Percentiles rank a stretch among this genome's conserved stretches.
Conservation (phyloP, 208 protist genomes). For the Leptomonas pyrrhocoris region DNA sequence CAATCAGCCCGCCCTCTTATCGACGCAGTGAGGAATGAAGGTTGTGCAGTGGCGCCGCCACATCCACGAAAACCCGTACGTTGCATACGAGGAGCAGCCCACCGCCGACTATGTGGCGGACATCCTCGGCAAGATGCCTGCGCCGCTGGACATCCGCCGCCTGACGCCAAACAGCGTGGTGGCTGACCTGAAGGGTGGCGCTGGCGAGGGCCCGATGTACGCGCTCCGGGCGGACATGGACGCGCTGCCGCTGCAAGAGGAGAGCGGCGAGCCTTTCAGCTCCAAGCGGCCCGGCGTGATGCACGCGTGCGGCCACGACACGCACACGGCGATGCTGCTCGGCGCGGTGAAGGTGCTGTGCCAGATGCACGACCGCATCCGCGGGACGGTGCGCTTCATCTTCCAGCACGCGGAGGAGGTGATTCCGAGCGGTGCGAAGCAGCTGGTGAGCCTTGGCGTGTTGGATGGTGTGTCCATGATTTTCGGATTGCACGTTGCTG, state of each 20-base stretch:
- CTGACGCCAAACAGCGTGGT: constrained; percentile 61
- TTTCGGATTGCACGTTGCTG: constrained; percentile 57
- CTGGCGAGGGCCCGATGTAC: constrained; percentile 52
- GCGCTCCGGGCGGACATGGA: too few relatives aligned
- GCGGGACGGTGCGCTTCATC: constrained; percentile 71
- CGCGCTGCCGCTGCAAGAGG: too few relatives aligned
- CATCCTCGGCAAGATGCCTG: constrained; percentile 51
- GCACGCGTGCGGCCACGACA: constrained; percentile 75
- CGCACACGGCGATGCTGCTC: constrained; percentile 74
- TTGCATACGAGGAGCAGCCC: constrained; percentile 67
- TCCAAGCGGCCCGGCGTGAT: too few relatives aligned
- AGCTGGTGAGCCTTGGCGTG: constrained; percentile 53
- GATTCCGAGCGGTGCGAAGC: constrained; percentile 56
- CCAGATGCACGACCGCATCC: constrained; percentile 47
- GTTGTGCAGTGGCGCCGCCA: constrained; percentile 76
- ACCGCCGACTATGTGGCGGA: constrained; percentile 76
- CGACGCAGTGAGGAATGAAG: constrained; percentile 31
- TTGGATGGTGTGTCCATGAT: constrained; percentile 65
- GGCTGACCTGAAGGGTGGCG: constrained; percentile 63
- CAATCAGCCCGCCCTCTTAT: constrained; percentile 13
- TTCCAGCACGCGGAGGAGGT: too few relatives aligned
- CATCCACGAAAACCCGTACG: constrained; percentile 54
- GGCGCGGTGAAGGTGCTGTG: constrained; percentile 64
- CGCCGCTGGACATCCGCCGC: constrained; percentile 50
- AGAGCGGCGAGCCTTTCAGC: too few relatives aligned